These are phyloP conservation scores for Boletus albobrunnescens DNA, from an alignment of 1,284 basidiomycete species.

Conservation along the genomic window DNA sequence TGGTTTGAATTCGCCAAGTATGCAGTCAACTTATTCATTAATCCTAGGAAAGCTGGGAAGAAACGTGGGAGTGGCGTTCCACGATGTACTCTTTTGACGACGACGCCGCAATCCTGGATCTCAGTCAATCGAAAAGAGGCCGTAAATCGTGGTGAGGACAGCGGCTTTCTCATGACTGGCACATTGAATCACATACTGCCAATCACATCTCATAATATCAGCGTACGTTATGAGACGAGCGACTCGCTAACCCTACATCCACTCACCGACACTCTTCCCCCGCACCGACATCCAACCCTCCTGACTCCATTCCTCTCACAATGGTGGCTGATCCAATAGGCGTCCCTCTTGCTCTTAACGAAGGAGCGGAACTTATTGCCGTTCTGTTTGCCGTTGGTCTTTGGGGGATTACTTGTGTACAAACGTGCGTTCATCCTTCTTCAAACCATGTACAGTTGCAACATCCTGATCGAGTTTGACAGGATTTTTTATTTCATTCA, in stretches of 20 bases:
- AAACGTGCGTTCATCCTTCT: slow-evolving; percentile 13
- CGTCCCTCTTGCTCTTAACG: neutral
- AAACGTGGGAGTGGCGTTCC: neutral
- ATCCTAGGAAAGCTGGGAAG: too few species aligned
- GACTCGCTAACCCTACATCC: neutral
- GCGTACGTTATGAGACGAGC: neutral
- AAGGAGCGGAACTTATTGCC: slow-evolving; percentile 15
- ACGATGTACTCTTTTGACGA: too few species aligned
- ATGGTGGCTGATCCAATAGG: neutral
- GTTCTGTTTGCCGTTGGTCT: slow-evolving; percentile 18
- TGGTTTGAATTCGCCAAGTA: too few species aligned
- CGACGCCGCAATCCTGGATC: neutral
- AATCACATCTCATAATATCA: neutral
- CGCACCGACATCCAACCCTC: neutral
- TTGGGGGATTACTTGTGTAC: slow-evolving; percentile 23
- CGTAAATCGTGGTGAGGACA: neutral
- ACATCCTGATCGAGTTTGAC: neutral
- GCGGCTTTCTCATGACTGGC: neutral
- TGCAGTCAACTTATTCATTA: too few species aligned
- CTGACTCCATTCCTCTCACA: neutral
- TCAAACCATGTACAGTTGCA: neutral
- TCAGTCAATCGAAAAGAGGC: neutral
- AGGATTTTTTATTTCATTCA: slow-evolving; percentile 24
- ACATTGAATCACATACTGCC: neutral
- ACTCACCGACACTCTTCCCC: neutral